These are phyloP conservation scores for Penicillium sp. DNA, from an alignment of 2,329 filamentous ascomycete species.

Conservation along the genomic window DNA sequence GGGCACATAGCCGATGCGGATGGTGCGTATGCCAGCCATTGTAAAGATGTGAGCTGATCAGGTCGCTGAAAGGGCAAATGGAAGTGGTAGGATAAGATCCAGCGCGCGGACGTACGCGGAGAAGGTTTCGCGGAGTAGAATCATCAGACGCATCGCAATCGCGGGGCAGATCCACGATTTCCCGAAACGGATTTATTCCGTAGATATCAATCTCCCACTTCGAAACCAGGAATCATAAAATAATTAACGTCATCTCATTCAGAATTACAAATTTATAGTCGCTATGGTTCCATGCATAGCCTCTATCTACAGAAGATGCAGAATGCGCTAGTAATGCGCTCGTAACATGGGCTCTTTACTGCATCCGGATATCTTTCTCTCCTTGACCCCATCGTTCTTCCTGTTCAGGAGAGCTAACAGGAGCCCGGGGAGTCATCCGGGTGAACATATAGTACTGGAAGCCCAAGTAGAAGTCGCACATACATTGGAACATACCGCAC, in stretches of 20 bases:
- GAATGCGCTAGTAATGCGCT: constrained; percentile 2
- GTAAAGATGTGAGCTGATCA: neutral
- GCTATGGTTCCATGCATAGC: constrained; percentile 9
- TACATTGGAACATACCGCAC: constrained; percentile 48
- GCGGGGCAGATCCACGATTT: constrained; percentile 11
- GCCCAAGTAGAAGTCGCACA: constrained; percentile 46
- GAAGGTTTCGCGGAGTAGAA: neutral
- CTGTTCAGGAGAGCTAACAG: constrained; percentile 23
- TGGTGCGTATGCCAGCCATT: constrained; percentile 31
- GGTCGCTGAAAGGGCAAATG: neutral
- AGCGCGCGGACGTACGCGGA: neutral
- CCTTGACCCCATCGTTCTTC: constrained; percentile 26
- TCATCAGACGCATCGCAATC: neutral
- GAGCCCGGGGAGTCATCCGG: constrained; percentile 23
- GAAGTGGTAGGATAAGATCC: neutral
- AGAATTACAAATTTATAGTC: constrained; percentile 19
- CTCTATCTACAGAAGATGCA: constrained; percentile 22
- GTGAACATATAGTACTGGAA: constrained; percentile 48
- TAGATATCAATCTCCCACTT: neutral
- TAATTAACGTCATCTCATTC: constrained; percentile 13
- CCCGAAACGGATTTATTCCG: constrained; percentile 7
- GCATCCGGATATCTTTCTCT: constrained; percentile 41
- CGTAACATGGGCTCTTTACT: constrained; percentile 16
- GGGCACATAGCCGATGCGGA: constrained; percentile 47
- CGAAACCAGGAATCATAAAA: neutral